Evolutionary conservation across 2,329 filamentous ascomycete species (phyloP).

Genomic region (Venturia asperata): DNA sequence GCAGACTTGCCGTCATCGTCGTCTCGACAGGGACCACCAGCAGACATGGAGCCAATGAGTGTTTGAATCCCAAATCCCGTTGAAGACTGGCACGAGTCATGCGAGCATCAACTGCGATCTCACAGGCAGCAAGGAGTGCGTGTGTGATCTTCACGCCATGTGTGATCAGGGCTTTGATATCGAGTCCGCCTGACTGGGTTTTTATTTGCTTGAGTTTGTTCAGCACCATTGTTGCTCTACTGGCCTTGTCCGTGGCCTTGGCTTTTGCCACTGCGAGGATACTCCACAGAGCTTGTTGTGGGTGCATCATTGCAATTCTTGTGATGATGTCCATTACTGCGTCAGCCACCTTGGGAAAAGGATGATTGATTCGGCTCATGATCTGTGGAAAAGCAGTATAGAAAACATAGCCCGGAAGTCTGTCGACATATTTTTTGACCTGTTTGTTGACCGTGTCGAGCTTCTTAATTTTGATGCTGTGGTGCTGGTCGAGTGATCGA

Average conservation of each 20-base stretch:
- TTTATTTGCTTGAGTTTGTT: constrained; percentile 42
- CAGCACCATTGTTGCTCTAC: constrained; percentile 25
- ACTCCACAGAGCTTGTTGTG: constrained; percentile 87
- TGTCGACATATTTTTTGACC: constrained; percentile 63
- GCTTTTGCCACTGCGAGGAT: constrained; percentile 81
- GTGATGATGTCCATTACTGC: constrained; percentile 71
- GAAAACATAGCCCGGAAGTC: constrained; percentile 68
- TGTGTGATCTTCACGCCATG: constrained; percentile 78
- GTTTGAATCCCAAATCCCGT: constrained; percentile 73
- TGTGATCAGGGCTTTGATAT: constrained; percentile 64
- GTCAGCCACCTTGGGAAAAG: constrained; percentile 68
- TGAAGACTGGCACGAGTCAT: constrained; percentile 66
- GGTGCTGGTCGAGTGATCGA: constrained; percentile 34
- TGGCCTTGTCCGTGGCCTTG: constrained; percentile 31
- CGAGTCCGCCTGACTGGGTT: constrained; percentile 45
- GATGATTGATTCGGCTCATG: constrained; percentile 90
- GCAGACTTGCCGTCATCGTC: constrained; percentile 75
- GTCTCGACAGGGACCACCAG: constrained; percentile 85
- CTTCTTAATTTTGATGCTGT: constrained; percentile 15
- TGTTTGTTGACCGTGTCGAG: constrained; percentile 64
- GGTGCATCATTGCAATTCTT: constrained; percentile 79
- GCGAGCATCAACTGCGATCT: constrained; percentile 67
- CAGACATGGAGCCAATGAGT: constrained; percentile 71
- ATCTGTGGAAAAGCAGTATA: constrained; percentile 85
- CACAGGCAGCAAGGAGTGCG: constrained; percentile 72